Conservation (phyloP, 805 yeast genomes). For the Candida sithepensis region DNA sequence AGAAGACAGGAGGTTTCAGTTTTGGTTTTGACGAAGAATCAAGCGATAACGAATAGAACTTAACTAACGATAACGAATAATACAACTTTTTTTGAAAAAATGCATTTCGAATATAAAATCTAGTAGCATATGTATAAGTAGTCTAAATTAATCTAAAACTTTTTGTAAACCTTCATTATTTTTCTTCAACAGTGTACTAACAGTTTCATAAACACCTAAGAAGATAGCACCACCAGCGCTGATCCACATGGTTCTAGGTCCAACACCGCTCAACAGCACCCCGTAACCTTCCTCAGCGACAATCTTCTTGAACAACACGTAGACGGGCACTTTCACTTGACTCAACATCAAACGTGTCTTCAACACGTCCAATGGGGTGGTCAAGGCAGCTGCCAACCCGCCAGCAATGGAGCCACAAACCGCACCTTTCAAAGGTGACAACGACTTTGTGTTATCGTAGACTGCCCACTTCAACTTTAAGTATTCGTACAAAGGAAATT, state of each 20-base stretch:
- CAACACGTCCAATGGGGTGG: conserved; percentile 77
- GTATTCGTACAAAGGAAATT: conserved; percentile 89
- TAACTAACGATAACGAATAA: not conserved
- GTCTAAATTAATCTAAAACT: not conserved
- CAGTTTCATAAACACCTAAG: conserved; percentile 87
- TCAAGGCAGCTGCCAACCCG: conserved; percentile 74
- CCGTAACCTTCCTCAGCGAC: conserved; percentile 67
- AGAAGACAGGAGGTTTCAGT: conserved; percentile 23
- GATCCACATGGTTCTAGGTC: conserved; percentile 97
- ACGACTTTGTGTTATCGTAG: conserved; percentile 35
- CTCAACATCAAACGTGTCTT: conserved; percentile 85
- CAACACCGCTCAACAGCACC: conserved; percentile 80
- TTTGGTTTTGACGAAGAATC: conserved; percentile 30
- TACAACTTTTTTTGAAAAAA: too few relatives aligned
- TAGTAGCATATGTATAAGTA: too few relatives aligned
- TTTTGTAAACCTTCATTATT: not conserved
- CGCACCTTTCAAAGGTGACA: conserved; percentile 74
- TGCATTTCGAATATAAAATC: too few relatives aligned
- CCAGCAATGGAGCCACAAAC: conserved; percentile 81
- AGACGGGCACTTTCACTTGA: conserved; percentile 43
- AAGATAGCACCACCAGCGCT: conserved; percentile 98
- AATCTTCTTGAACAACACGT: conserved; percentile 47
- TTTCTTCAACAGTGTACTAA: conserved; percentile 29
- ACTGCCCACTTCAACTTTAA: conserved; percentile 60
- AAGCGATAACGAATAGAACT: conserved; percentile 4